Conservation (phyloP, 441 rosid genomes). For the Gossypium gossypioides region DNA sequence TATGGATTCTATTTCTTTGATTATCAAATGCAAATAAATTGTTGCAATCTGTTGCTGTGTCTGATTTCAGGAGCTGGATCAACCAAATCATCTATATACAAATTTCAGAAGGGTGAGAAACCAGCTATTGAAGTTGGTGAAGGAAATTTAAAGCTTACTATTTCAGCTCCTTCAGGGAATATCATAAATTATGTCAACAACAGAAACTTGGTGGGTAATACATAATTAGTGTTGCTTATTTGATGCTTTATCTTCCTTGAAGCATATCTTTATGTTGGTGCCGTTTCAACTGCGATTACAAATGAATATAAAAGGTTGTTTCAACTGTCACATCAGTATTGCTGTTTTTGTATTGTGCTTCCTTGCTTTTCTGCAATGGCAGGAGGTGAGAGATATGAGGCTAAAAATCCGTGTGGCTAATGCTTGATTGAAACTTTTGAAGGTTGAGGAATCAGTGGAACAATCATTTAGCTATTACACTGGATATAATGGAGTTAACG, state of each 20-base stretch:
- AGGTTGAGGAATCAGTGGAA: slow-evolving; percentile 59
- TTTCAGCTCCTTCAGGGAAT: slow-evolving; percentile 38
- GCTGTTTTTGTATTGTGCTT: background rate
- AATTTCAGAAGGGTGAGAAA: slow-evolving; percentile 29
- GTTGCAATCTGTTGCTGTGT: slow-evolving; percentile 7
- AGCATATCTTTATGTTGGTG: slow-evolving; percentile 6
- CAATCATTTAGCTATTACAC: slow-evolving; percentile 69
- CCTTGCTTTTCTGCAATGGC: slow-evolving; percentile 2
- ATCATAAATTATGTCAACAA: slow-evolving; percentile 44
- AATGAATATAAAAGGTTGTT: background rate
- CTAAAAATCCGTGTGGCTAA: slow-evolving; percentile 18
- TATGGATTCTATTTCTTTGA: slow-evolving; percentile 8
- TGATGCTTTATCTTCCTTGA: slow-evolving; percentile 9
- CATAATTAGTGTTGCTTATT: background rate
- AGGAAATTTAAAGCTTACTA: slow-evolving; percentile 65
- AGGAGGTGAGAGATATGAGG: background rate
- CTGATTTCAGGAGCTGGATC: slow-evolving; percentile 39
- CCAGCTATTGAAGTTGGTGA: slow-evolving; percentile 57
- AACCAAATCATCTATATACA: slow-evolving; percentile 41
- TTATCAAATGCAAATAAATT: slow-evolving; percentile 3
- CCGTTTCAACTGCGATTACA: background rate
- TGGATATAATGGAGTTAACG: slow-evolving; percentile 59
- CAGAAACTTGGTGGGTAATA: slow-evolving; percentile 45
- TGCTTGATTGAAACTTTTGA: slow-evolving; percentile 20
- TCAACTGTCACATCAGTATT: slow-evolving; percentile 5